Evolutionary conservation across 768 basidiomycete genomes (phyloP).

Genomic region (Boletales sp.): DNA sequence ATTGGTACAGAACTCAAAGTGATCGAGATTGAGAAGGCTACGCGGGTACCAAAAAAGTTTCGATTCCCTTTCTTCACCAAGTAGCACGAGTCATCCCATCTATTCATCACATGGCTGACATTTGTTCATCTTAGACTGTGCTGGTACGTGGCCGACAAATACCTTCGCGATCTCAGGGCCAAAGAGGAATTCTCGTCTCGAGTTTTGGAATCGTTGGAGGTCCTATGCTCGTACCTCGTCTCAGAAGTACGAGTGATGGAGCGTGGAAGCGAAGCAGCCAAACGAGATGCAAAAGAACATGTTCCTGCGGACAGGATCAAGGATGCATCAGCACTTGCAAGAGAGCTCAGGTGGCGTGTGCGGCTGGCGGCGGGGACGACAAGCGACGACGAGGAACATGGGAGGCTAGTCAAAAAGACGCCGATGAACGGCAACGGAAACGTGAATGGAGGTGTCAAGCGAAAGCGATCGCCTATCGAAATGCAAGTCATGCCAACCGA

Average conservation of each 20-base stretch:
- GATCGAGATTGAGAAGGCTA: conserved; percentile 87
- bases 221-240: conserved; percentile 76
- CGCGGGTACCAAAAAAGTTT: conserved; percentile 91
- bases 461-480: conserved; percentile 33
- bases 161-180: conserved; percentile 66
- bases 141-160: conserved; percentile 88
- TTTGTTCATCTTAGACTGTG: conserved; percentile 53
- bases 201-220: conserved; percentile 65
- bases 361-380: conserved; percentile 54
- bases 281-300: conserved; percentile 76
- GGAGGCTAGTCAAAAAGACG: conserved; percentile 22
- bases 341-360: conserved; percentile 85
- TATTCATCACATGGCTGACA: conserved; percentile 4
- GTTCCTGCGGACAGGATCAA: conserved; percentile 79
- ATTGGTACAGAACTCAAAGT: conserved; percentile 70
- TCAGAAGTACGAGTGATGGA: conserved; percentile 73
- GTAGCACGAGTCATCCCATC: conserved; percentile 38
- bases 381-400: conserved; percentile 65
- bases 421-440: conserved; percentile 25
- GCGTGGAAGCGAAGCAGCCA: conserved; percentile 62
- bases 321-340: conserved; percentile 74
- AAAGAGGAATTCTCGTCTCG: conserved; percentile 51
- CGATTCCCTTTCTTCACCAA: conserved; percentile 79
- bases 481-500: conserved; percentile 10
- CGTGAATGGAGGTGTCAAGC: conserved; percentile 34